Conservation (phyloP, 2,329 filamentous ascomycete genomes). For the Fusarium virguliforme region DNA sequence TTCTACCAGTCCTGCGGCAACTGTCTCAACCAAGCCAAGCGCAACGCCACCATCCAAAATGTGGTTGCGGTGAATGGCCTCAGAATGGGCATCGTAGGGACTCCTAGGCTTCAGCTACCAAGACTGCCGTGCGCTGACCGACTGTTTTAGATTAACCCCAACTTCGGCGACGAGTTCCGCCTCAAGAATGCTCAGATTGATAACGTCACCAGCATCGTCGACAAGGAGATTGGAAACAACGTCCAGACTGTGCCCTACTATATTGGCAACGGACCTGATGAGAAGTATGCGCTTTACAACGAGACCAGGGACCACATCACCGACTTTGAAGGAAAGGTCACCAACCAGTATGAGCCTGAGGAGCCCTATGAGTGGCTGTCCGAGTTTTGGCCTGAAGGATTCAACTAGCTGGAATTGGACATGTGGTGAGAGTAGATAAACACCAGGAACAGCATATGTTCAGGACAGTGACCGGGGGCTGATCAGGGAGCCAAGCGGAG, state of each 20-base stretch:
- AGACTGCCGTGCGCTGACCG: background rate
- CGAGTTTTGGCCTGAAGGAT: conserved; percentile 62
- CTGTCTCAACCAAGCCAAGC: conserved; percentile 51
- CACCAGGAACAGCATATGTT: too few species aligned
- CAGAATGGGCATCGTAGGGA: conserved; percentile 49
- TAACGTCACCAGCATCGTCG: conserved; percentile 45
- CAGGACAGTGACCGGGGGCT: background rate
- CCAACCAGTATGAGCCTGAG: conserved; percentile 47
- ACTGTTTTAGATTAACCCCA: conserved; percentile 48
- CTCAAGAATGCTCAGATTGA: conserved; percentile 51
- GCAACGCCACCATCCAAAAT: conserved; percentile 52
- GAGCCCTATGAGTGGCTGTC: conserved; percentile 69
- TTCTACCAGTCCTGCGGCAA: conserved; percentile 53
- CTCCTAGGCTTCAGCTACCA: accelerated
- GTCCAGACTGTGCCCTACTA: conserved; percentile 50
- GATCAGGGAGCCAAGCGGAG: background rate
- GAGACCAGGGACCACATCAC: conserved; percentile 48
- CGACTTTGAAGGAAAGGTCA: conserved; percentile 47
- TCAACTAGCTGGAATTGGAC: conserved; percentile 30
- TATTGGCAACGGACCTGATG: conserved; percentile 49
- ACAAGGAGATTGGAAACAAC: conserved; percentile 54
- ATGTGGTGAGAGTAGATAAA: background rate
- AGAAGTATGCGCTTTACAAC: conserved; percentile 52
- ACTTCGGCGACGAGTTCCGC: conserved; percentile 52
- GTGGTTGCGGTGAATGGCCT: conserved; percentile 49